phyloP scores from a whole-genome alignment of 345 rosid genomes.

The Mangifera indica region DNA sequence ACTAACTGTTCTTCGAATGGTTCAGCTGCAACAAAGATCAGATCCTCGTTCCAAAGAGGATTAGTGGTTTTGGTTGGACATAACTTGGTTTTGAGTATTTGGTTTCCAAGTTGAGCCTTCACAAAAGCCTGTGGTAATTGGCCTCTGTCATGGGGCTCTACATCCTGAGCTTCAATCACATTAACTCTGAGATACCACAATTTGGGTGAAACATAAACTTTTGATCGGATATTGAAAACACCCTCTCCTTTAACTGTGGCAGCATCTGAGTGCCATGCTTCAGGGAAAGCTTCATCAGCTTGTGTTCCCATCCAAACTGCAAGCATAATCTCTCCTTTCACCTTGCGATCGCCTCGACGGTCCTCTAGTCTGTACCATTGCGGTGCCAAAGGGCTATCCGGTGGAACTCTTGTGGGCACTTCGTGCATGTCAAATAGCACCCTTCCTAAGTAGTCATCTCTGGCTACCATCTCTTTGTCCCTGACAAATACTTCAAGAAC shows the following conservation, averaged over 20 bases:
- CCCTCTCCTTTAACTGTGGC: conserved; percentile 81
- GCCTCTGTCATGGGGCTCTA: conserved; percentile 61
- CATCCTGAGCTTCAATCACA: conserved; percentile 88
- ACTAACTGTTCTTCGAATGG: conserved; percentile 80
- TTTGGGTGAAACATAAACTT: conserved; percentile 88
- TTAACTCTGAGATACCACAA: conserved; percentile 86
- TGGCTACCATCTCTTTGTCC: conserved; percentile 69
- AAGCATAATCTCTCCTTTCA: conserved; percentile 79
- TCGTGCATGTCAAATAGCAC: conserved; percentile 86
- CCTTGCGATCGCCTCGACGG: conserved; percentile 54
- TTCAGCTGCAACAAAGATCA: conserved; percentile 89
- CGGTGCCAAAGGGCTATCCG: conserved; percentile 93
- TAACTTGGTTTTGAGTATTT: conserved; percentile 66
- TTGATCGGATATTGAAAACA: conserved; percentile 64
- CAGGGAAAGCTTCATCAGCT: conserved; percentile 94
- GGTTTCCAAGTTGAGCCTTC: conserved; percentile 78
- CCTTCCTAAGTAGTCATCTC: conserved; percentile 80
- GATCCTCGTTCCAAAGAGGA: conserved; percentile 89
- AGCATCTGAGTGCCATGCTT: conserved; percentile 92
- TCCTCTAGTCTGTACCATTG: conserved; percentile 84
- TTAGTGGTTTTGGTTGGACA: conserved; percentile 54
- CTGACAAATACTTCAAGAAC: conserved; percentile 68
- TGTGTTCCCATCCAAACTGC: conserved; percentile 98
- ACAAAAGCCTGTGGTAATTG: conserved; percentile 74
- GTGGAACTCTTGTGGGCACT: conserved; percentile 94